Evolutionary conservation across 2,329 filamentous ascomycete species (phyloP), one percentile per base, ranked within the genome.

Genomic region (Colletotrichum karsti): DNA sequence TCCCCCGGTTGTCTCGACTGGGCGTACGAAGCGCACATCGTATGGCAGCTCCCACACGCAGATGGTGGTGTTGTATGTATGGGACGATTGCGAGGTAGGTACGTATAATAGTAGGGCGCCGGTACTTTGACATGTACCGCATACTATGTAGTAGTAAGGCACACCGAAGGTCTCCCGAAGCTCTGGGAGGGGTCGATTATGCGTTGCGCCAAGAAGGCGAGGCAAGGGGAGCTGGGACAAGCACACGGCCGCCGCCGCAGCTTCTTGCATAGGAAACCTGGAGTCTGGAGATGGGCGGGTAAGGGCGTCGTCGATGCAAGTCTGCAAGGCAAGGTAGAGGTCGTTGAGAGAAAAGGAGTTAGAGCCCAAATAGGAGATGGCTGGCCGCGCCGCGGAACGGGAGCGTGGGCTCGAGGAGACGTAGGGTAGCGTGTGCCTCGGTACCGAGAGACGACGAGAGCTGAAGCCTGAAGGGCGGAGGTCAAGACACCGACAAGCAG

Each of bases 371-470:
- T 58, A 68, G 65, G 65, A 67, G 50, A 68, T 37, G 24, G 30
- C 42, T 54, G 54, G 46, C 65, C 65, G 60, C 44, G 53, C 48
- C 54, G 60, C 54, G 65, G 61, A 64, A 65, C 61, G 24, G 61
- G 54, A 64, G 64, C 59, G 64, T 18, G 64, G 60, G 64, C 35
- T 63, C 35, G 24, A 51, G 39, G 46, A 48, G 53, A 37, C 12
- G 20, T 46, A 54, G 35, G 42, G 39, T 22, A 66, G 37, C 37
- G 39, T 56, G 62, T 69, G 51, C 63, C 62, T 67, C 62, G 66
- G 62, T 69, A 67, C 56, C 55, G 63, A 44, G 41, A 26, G 51
- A 50, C 55, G 26, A 50, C 15, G 35, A n/a, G 35, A 58, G 51
- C 51, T 55, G 53, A 56, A n/a, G n/a, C 35, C n/a, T 44, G 57